Base-by-base conservation (phyloP, 2,329 filamentous ascomycete species). In the Penicillium crustosum region DNA sequence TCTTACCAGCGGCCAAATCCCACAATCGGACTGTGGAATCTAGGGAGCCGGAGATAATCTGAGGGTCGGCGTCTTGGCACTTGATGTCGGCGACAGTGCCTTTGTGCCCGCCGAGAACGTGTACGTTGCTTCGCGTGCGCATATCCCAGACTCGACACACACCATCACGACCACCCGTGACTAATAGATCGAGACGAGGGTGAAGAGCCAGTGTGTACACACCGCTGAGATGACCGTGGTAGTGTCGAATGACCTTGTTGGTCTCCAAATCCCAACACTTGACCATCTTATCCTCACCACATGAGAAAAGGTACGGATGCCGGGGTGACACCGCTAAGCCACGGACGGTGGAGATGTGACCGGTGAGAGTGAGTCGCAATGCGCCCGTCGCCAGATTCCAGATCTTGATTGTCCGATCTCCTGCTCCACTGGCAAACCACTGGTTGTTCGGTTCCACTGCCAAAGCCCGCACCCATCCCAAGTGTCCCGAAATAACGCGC, bases 241-340 rank as follows among this genome's bases (percentile, higher is more conserved):
- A 99, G 77, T 97, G 92, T 39, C 93, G 86, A 71, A 97, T 97
- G 59, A 99, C 94, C 77, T 97, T 97, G 80, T 99, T 99, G n/a
- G 93, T 97, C 77, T 99, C 94, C 64, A 99, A 79, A 79, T 99
- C 94, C 94, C 94, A 99, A 78, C 94, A 99, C 78, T 99, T 99
- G 61, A 99, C 94, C 93, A 97, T 97, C 81, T 99, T 99, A 75
- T 99, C 94, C 77, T 99, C 94, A 58, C 91, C 95, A 70, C 94
- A 99, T 12, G 92, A 96, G 77, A 99, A 99, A 10, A 99, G 83
- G 72, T 99, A 99, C 0, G 94, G 95, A 77, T 99, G 94, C 47
- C 94, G 83, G 17, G 93, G 90, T 21, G 91, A 96, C 8, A 99
- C 91, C 0, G 93, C 94, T 48, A 99, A 83, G 2, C 94, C 94